These are phyloP conservation scores for Coniella lustricola DNA, from an alignment of 2,329 filamentous ascomycete species.

Conservation along the genomic window DNA sequence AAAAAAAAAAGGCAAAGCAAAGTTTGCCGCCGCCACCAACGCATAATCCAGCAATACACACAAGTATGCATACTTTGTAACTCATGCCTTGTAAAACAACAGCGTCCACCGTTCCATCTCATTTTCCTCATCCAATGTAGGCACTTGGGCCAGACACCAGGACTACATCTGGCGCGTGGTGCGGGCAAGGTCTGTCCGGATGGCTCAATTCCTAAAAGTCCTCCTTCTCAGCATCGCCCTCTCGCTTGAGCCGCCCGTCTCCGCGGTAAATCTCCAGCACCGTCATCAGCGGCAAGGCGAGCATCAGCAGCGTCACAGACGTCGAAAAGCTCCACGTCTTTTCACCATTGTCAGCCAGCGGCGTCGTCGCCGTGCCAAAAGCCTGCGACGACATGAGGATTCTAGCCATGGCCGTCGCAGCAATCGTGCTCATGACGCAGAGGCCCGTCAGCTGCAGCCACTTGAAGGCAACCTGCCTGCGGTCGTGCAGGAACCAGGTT, in stretches of 20 bases:
- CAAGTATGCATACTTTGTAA: too few species aligned
- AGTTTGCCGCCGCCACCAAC: too few species aligned
- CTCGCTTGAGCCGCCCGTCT: not conserved
- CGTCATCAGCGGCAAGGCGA: slow-evolving; percentile 53
- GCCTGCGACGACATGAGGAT: slow-evolving; percentile 53
- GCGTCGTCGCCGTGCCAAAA: slow-evolving; percentile 46
- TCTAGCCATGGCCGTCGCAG: slow-evolving; percentile 50
- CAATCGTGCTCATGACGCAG: slow-evolving; percentile 48
- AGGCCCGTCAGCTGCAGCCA: slow-evolving; percentile 46
- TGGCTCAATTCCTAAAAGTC: too few species aligned
- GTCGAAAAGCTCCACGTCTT: slow-evolving; percentile 57
- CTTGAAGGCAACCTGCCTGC: slow-evolving; percentile 47
- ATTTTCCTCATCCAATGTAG: too few species aligned
- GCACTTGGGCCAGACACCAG: too few species aligned
- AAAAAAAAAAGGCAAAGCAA: too few species aligned
- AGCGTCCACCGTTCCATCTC: too few species aligned
- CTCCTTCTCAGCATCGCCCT: too few species aligned
- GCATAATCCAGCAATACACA: too few species aligned
- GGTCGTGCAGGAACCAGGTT: slow-evolving; percentile 58
- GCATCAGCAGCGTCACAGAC: slow-evolving; percentile 50
- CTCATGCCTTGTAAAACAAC: too few species aligned
- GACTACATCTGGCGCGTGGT: too few species aligned
- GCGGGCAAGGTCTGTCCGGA: too few species aligned
- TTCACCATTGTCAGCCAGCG: slow-evolving; percentile 45
- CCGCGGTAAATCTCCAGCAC: slow-evolving; percentile 44